Evolutionary conservation across 164 flowering plant species (phyloP).

Genomic region (Vitis amurensis): DNA sequence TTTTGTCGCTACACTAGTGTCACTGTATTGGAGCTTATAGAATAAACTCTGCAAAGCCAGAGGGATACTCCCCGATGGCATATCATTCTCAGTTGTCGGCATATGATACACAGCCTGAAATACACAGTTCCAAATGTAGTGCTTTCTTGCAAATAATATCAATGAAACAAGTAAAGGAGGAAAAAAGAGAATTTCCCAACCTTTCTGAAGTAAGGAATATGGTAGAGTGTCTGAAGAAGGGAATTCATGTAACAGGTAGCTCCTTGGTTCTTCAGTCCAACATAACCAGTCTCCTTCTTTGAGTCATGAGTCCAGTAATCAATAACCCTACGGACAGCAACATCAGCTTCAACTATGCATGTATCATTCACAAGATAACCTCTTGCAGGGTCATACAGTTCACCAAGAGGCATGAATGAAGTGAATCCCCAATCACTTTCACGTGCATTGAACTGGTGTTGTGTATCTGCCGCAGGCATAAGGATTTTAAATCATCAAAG

Average conservation of each 20-base stretch:
- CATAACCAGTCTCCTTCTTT: conserved; percentile 41
- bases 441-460: conserved; percentile 21
- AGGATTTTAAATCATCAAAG: too few relatives aligned
- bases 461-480: conserved; percentile 5
- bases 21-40: conserved; percentile 41
- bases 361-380: conserved; percentile 27
- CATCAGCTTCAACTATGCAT: conserved; percentile 28
- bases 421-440: conserved; percentile 32
- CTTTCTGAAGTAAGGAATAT: conserved; percentile 42
- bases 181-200: conserved; percentile 6
- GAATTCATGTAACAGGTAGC: conserved; percentile 48
- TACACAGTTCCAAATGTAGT: background rate
- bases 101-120: conserved; percentile 23
- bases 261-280: conserved; percentile 43
- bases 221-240: conserved; percentile 35
- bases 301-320: conserved; percentile 38
- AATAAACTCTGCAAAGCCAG: conserved; percentile 18
- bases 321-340: conserved; percentile 25
- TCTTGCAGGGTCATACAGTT: conserved; percentile 16
- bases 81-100: too few relatives aligned
- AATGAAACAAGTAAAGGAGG: background rate
- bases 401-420: conserved; percentile 25
- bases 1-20: conserved; percentile 40
- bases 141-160: background rate
- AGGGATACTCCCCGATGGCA: too few relatives aligned